Evolutionary conservation across 148 eudicot species (phyloP).

Genomic region (Rhododendron vialii): DNA sequence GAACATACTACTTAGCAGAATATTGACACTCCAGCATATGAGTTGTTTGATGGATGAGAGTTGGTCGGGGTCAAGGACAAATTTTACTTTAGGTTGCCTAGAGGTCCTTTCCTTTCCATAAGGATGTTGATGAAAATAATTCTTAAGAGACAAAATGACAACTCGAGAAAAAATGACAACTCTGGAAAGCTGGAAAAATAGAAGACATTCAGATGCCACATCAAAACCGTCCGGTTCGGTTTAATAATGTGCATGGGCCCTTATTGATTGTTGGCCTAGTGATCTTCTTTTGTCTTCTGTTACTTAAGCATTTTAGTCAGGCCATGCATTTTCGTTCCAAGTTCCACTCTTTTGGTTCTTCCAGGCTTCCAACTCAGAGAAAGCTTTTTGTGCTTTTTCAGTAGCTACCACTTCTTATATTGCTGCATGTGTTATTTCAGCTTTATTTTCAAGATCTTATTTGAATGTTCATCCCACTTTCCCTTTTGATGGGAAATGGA

Average conservation of each 20-base stretch:
- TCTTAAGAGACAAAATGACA: not conserved
- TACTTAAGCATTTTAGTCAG: not conserved
- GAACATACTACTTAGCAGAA: not conserved
- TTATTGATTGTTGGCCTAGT: not conserved
- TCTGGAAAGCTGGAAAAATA: not conserved
- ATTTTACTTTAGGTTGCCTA: not conserved
- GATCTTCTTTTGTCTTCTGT: not conserved
- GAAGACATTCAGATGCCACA: not conserved
- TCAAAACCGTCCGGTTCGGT: not conserved
- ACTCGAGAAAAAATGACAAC: not conserved
- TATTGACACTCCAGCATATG: not conserved
- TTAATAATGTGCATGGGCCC: not conserved
- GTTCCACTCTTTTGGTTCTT: not conserved
- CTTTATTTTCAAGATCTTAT: not conserved
- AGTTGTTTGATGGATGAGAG: not conserved
- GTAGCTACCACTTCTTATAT: not conserved
- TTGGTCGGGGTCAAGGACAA: not conserved
- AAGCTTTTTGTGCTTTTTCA: not conserved
- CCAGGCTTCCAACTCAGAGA: not conserved
- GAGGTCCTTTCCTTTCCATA: not conserved
- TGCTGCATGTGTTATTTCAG: not conserved
- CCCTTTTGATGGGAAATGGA: slow-evolving; percentile 14
- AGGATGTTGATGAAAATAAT: not conserved
- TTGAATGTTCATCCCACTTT: not conserved
- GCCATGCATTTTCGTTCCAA: not conserved